A percentile compares a stretch with the other conserved stretches of the same genome.
phyloP scores from a whole-genome alignment of 2,329 filamentous ascomycete genomes.

The Cordyceps fumosorosea region DNA sequence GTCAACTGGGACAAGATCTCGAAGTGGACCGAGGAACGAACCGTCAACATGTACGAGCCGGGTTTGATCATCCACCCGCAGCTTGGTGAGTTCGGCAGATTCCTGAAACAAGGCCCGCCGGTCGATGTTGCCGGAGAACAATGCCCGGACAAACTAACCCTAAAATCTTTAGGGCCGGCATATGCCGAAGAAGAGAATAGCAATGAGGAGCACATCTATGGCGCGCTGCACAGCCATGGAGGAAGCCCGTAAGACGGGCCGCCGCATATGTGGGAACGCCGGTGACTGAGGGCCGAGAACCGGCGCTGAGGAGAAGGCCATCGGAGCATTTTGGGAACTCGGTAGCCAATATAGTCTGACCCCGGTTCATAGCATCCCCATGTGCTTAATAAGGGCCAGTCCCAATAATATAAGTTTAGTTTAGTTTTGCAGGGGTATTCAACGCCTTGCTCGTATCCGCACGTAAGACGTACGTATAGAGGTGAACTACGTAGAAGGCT shows the following conservation, averaged over 20 bases:
- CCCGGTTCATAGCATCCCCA: too few relatives aligned
- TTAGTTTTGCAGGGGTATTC: too few relatives aligned
- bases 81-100: not conserved
- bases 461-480: too few relatives aligned
- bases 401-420: too few relatives aligned
- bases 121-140: not conserved
- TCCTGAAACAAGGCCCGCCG: not conserved
- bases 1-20: slow-evolving; percentile 6
- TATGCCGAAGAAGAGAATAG: not conserved
- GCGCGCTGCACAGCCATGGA: not conserved
- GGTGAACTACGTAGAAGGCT: too few relatives aligned
- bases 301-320: not conserved
- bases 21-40: not conserved
- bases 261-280: not conserved
- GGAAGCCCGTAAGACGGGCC: not conserved
- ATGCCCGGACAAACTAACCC: not conserved
- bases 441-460: too few relatives aligned
- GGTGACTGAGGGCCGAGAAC: not conserved
- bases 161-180: not conserved
- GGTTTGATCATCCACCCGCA: slow-evolving; percentile 2
- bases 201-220: not conserved
- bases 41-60: slow-evolving; percentile 5
- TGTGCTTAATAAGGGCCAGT: not conserved
- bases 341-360: not conserved
- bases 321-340: not conserved